Conservation (phyloP, 2,329 filamentous ascomycete species). For the Scedosporium minutisporum region DNA sequence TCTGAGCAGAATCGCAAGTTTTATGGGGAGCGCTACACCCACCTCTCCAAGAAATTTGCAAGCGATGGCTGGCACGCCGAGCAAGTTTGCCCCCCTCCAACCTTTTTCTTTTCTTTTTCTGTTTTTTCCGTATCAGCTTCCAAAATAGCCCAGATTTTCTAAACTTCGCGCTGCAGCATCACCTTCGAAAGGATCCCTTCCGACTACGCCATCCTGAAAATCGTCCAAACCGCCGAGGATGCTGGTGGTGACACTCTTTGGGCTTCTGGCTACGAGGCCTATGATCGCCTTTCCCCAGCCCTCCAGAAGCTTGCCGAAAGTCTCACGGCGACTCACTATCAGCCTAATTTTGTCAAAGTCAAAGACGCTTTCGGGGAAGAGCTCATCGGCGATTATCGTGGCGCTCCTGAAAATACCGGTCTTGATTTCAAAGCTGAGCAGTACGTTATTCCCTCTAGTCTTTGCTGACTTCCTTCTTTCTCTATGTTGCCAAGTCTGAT, state of each 20-base stretch:
- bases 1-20: conserved; percentile 39
- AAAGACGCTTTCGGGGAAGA: conserved; percentile 36
- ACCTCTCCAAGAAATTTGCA: conserved; percentile 18
- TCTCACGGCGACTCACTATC: conserved; percentile 45
- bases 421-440: conserved; percentile 41
- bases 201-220: conserved; percentile 53
- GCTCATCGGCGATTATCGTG: conserved; percentile 32
- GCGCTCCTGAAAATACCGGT: conserved; percentile 41
- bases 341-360: conserved; percentile 42
- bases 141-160: neutral
- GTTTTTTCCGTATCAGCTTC: neutral
- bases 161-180: conserved; percentile 25
- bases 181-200: conserved; percentile 54
- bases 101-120: neutral
- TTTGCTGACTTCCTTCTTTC: neutral
- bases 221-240: conserved; percentile 43
- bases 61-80: conserved; percentile 36
- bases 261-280: conserved; percentile 59
- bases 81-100: conserved; percentile 11
- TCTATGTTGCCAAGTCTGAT: conserved; percentile 19
- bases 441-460: conserved; percentile 12
- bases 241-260: conserved; percentile 54
- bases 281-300: conserved; percentile 49
- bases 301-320: conserved; percentile 49
- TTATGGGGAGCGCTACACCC: conserved; percentile 23